These are phyloP conservation scores for Lonicera japonica DNA, from an alignment of 129 eudicot species.

Conservation along the genomic window DNA sequence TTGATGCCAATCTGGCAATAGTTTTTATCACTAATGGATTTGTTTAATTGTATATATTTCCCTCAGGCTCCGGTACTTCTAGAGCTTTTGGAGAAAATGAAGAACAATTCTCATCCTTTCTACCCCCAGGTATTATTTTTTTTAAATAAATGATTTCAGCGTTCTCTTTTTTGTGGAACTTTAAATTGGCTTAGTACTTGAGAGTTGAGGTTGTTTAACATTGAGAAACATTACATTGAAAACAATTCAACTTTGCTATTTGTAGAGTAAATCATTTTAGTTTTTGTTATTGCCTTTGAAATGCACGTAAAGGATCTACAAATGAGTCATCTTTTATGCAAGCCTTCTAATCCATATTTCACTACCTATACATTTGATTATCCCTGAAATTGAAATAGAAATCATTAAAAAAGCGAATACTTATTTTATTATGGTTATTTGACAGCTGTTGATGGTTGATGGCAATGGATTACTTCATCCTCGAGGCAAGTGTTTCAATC, in stretches of 20 bases:
- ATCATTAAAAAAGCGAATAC: not conserved
- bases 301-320: not conserved
- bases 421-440: not conserved
- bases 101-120: slow-evolving; percentile 46
- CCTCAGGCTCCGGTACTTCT: slow-evolving; percentile 79
- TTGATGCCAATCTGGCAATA: not conserved
- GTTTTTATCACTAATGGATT: not conserved
- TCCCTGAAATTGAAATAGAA: not conserved
- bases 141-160: too few relatives aligned
- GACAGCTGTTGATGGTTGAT: slow-evolving; percentile 91
- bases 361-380: not conserved
- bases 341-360: not conserved
- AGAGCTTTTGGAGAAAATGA: slow-evolving; percentile 78
- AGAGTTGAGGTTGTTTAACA: not conserved
- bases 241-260: not conserved
- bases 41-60: slow-evolving; percentile 1
- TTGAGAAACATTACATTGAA: not conserved
- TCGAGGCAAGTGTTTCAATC: slow-evolving; percentile 61
- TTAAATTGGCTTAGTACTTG: not conserved
- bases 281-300: not conserved
- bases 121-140: slow-evolving; percentile 98
- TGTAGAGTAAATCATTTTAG: not conserved
- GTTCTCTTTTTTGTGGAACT: slow-evolving; percentile 11
- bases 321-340: not conserved
- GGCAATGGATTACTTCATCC: slow-evolving; percentile 99